These are phyloP conservation scores for Scytalidium lignicola DNA, from an alignment of 2,329 filamentous ascomycete genomes.

Conservation along the genomic window DNA sequence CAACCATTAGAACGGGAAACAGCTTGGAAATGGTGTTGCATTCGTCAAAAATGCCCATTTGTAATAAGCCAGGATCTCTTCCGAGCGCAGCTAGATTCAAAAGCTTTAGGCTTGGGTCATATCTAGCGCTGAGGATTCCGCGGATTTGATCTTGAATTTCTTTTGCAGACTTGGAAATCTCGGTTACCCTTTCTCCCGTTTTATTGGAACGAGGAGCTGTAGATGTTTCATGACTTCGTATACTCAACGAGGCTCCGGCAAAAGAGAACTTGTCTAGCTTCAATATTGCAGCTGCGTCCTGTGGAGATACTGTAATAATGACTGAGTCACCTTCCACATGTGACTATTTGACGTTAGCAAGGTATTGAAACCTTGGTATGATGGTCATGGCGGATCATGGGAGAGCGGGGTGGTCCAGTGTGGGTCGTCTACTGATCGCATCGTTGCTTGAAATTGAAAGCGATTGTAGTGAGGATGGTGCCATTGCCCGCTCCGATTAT, in stretches of 20 bases:
- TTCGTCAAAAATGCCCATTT: constrained; percentile 70
- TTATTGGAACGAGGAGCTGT: constrained; percentile 5
- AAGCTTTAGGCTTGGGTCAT: constrained; percentile 65
- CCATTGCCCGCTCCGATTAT: constrained; percentile 28
- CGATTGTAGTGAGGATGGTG: constrained; percentile 34
- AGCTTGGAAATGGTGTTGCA: constrained; percentile 63
- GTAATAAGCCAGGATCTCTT: constrained; percentile 64
- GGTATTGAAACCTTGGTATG: constrained; percentile 31
- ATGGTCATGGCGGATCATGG: constrained; percentile 19
- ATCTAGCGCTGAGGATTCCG: constrained; percentile 68
- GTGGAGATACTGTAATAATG: constrained; percentile 60
- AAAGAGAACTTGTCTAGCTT: constrained; percentile 66
- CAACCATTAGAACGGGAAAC: constrained; percentile 85
- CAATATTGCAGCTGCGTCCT: constrained; percentile 58
- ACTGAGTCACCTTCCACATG: constrained; percentile 63
- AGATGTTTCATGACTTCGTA: constrained; percentile 38
- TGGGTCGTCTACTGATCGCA: constrained; percentile 20
- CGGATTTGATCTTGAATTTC: constrained; percentile 66
- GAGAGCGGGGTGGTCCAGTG: constrained; percentile 16
- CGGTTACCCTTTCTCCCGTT: constrained; percentile 33
- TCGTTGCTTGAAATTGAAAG: constrained; percentile 33
- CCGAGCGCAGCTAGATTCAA: constrained; percentile 78
- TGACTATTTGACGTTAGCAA: constrained; percentile 69
- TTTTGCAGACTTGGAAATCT: constrained; percentile 45
- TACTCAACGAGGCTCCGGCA: constrained; percentile 55